Evolutionary conservation across 192 early-diverging fungal species (phyloP), one percentile per base, ranked within the genome.

Genomic region (Jimgerdemannia lactiflua): DNA sequence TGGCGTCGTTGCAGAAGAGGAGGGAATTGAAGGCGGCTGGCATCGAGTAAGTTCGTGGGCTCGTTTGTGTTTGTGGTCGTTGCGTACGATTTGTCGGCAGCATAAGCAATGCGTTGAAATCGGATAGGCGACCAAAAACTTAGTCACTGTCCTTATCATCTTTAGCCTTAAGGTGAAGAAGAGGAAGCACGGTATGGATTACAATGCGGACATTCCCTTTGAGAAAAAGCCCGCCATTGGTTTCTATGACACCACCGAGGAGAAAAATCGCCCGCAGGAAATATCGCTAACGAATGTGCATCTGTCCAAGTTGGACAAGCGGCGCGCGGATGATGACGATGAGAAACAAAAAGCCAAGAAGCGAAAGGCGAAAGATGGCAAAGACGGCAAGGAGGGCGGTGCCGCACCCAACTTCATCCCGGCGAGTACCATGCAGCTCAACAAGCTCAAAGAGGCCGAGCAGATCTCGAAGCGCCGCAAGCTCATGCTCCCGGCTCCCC

Each of bases 21-120:
- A 86, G 98, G 29, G 98, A 99, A 84, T 86, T 99, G 14, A 98
- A 98, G 81, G 97, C 96, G 0, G 97, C 98, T 6, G 98, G 98
- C n/a, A 93, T 99, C n/a, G 94, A 96, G 77, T 84, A 71, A 80
- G 80, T 77, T 42, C 20, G 19, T 70, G 18, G 10, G 71, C 80
- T 64, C 44, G 18, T 65, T 41, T 39, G 9, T 64, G 39, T 43
- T 54, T 54, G 4, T 11, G 11, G 4, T 7, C 49, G 49, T 54
- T 54, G 49, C 49, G n/a, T n/a, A n/a, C n/a, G n/a, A n/a, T n/a
- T n/a, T n/a, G n/a, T n/a, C n/a, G n/a, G n/a, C n/a, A n/a, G n/a
- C n/a, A n/a, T n/a, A n/a, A n/a, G n/a, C 10, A 64, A 10, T 64
- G 64, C 10, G 64, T 64, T n/a, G 4, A 70, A 70, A 42, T 4